Evolutionary conservation across 2,329 filamentous ascomycete genomes (phyloP).

Genomic region (Nakataea oryzae): DNA sequence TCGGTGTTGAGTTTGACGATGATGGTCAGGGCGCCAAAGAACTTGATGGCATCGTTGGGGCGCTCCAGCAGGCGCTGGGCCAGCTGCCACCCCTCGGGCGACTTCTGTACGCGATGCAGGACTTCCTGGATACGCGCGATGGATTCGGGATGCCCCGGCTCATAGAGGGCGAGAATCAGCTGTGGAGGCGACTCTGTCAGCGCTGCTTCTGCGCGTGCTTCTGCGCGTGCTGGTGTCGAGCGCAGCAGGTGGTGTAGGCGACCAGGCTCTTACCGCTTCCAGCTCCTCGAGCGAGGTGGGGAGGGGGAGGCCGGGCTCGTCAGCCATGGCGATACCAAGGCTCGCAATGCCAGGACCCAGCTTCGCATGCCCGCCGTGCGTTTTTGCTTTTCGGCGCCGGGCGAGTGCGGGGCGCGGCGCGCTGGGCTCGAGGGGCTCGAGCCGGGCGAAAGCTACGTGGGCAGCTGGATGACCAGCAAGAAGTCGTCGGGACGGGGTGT

Average conservation of each 20-base stretch:
- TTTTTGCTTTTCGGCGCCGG: neutral
- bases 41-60: slow-evolving; percentile 63
- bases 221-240: neutral
- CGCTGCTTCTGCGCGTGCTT: too few species aligned
- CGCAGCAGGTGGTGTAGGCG: neutral
- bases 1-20: slow-evolving; percentile 93
- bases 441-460: neutral
- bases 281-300: slow-evolving; percentile 23
- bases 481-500: neutral
- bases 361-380: neutral
- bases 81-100: slow-evolving; percentile 74
- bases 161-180: slow-evolving; percentile 43
- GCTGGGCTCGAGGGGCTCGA: neutral
- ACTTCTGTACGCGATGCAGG: slow-evolving; percentile 69
- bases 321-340: neutral
- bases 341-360: neutral
- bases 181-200: neutral
- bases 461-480: neutral
- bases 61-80: slow-evolving; percentile 59
- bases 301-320: slow-evolving; percentile 12
- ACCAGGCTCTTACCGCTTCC: slow-evolving; percentile 18
- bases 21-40: slow-evolving; percentile 87
- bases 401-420: neutral
- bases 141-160: slow-evolving; percentile 30
- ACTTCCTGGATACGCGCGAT: slow-evolving; percentile 54